Base-by-base conservation (phyloP, 441 rosid genomes). In the Adansonia madagascariensis region DNA sequence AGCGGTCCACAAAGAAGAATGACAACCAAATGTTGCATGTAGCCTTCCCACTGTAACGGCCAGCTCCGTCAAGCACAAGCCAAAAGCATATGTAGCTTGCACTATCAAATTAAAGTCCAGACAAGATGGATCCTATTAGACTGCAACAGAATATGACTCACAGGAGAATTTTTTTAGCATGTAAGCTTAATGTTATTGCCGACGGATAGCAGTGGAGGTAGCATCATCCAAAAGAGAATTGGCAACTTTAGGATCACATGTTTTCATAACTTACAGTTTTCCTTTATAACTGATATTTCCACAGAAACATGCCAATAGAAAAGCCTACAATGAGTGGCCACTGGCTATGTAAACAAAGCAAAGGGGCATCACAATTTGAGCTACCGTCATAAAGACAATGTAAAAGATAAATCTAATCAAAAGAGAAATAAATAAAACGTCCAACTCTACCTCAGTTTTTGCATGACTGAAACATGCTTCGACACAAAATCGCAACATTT, bases 391-490 rank as follows among this genome's bases (percentile, higher is more conserved):
- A 60, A 4, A 43, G 20, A n/a, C 12, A n/a, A 57, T 71, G 22
- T 8, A 7, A 74, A 22, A 15, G 1, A 10, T 17, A 4, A 17
- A 11, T 22, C 2, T 18, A 49, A 27, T 62, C 20, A 52, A 22
- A 59, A 39, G 35, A 47, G 20, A 72, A 39, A 27, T n/a, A 14
- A 46, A 55, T 15, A 46, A 18, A 3, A 52, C 4, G 24, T 56
- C 44, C 47, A 50, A 41, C 11, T 79, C 47, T 84, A 94, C 98
- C 86, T 88, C 76, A 81, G 74, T 83, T 88, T 92, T 77, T 96
- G 98, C 94, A 94, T 80, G 10, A 87, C 72, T 2, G 95, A 82
- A 67, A 94, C 89, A 72, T 91, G 89, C 87, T 89, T 94, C 79
- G 77, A 75, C 31, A 92, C 82, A 63, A 91, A 88, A 80, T 91